These are phyloP conservation scores for Tritrichomonas musculus DNA, from an alignment of 208 protist genomes.

Conservation along the genomic window DNA sequence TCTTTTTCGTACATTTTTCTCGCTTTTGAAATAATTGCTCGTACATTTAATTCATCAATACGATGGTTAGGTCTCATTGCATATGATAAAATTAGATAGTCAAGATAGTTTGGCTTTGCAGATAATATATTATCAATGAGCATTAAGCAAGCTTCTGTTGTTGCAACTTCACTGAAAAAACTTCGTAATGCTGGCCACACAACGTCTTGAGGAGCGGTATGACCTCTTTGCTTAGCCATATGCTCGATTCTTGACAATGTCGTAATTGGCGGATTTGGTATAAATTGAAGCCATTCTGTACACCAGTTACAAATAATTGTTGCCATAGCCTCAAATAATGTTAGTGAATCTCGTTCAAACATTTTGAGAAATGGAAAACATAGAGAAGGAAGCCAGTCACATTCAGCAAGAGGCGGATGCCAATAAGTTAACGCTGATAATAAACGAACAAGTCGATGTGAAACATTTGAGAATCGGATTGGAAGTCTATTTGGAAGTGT, in stretches of 20 bases:
- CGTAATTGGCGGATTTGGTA: constrained; percentile 40
- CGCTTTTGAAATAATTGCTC: neutral
- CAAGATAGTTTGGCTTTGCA: neutral
- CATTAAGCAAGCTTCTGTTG: neutral
- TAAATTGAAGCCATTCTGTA: constrained; percentile 39
- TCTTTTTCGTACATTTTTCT: neutral
- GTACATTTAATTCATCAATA: neutral
- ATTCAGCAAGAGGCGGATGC: constrained; percentile 38
- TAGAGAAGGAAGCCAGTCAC: constrained; percentile 38
- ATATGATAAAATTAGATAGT: neutral
- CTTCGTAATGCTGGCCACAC: neutral
- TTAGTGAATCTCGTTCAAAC: constrained; percentile 26
- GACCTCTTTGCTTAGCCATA: neutral
- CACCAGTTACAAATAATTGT: constrained; percentile 40
- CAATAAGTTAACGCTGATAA: constrained; percentile 36
- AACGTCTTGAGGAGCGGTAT: neutral
- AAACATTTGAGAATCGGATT: constrained; percentile 32
- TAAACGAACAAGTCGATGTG: neutral
- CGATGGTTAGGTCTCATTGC: neutral
- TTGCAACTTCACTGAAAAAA: constrained; percentile 19
- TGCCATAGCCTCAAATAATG: constrained; percentile 36
- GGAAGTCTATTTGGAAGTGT: constrained; percentile 35
- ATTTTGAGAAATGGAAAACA: constrained; percentile 39
- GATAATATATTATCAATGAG: constrained; percentile 21
- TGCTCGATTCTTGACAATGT: constrained; percentile 1